Base-by-base conservation (phyloP, 371 early-diverging fungal genomes). In the Furculomyces boomerangus region DNA sequence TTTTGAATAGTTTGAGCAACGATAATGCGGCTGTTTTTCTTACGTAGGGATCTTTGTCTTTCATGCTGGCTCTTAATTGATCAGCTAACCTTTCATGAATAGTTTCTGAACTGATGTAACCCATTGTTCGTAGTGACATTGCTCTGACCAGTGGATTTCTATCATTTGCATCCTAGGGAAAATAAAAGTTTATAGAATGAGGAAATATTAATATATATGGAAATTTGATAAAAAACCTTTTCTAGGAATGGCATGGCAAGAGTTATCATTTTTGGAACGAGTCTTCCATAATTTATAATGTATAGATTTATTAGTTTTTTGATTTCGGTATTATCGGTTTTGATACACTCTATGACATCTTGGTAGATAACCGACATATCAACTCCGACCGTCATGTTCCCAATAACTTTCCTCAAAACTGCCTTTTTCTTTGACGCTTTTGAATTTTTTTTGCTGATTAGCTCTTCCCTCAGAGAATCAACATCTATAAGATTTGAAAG, bases 381-480 rank as follows among this genome's bases (percentile, higher is more conserved):
- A 64, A 91, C 92, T 30, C 98, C 98, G 86, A 95, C 89, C 10
- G 98, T 93, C 94, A 97, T 94, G 63, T 94, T 93, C 58, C 92
- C 93, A 16, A 93, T 88, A 58, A 95, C 88, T 72, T 89, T 90
- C 72, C 93, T 93, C 73, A 97, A 76, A 39, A 85, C 90, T 24
- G 80, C 76, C 72, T 85, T 85, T 62, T 92, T 91, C 56, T 83
- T 86, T 31, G 78, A 75, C 64, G 85, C 73, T 64, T 91, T 92
- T 53, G 77, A 72, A 66, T 93, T 94, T 63, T 84, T 80, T 61
- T 89, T 90, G 46, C 84, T 80, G 44, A 75, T 81, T 50, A 96
- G 79, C 72, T 96, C 97, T 13, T 77, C 72, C 44, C 88, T 83
- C 56, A 96, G 84, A 65, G 94, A 94, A 54, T 94, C 8, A 44